Evolutionary conservation across 2,329 filamentous ascomycete species (phyloP), one percentile per base, ranked within the genome.

Genomic region (Rutstroemia sp.): DNA sequence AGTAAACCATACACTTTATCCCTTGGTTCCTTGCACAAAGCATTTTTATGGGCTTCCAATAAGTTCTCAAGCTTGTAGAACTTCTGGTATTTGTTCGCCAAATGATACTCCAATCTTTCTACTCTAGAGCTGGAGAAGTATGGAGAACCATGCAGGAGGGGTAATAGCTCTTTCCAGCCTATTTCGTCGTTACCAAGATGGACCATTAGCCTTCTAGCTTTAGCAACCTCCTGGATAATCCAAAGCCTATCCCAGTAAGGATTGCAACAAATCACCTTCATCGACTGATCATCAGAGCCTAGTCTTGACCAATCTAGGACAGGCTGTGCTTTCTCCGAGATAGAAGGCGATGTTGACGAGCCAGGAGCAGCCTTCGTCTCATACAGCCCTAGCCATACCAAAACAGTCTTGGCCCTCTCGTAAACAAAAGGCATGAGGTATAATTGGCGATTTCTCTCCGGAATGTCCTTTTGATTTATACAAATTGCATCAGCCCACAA

Each of bases 1-100:
- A 69, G 53, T 1, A 71, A 61, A 0, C 65, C 68, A 56, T 69
- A 70, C 4, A 71, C 57, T 39, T 70, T 69, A 53, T 70, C 69
- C 25, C 60, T 64, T 12, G 52, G 62, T 10, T 71, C 69, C 47
- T 60, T 59, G 52, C 67, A 70, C 1, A 60, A 50, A 7, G 66
- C 63, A 3, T 59, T 49, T 25, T 52, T 52, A 46, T 70, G 63
- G n/a, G 61, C 60, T 14, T 60, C 34, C 6, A 70, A 57, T 0
- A 70, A 61, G 5, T 56, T 55, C 16, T 47, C 59, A 3, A 66
- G 53, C 10, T 59, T 64, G 42, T 64, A 58, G 1, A 42, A 53
- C 8, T 47, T 49, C 3, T 46, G 37, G 16, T 62, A 58, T 49
- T 58, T 58, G 6, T 60, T 51, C 5, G 46, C 10, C 10, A 62